Evolutionary conservation across 2,329 filamentous ascomycete species (phyloP).

Genomic region (Didymellaceae sp.): DNA sequence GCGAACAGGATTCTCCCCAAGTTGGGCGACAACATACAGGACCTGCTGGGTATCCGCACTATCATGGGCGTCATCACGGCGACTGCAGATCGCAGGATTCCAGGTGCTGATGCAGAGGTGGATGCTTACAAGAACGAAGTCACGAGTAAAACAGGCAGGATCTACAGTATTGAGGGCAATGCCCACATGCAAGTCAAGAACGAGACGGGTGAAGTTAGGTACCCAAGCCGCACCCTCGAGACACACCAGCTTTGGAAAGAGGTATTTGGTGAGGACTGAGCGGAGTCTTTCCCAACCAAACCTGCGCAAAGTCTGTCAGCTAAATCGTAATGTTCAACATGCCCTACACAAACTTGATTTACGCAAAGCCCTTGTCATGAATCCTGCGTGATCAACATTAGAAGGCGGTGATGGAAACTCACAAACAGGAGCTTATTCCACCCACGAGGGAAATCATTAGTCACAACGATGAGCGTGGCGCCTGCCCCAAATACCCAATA

Average conservation of each 20-base stretch:
- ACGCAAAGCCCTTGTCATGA: too few species aligned
- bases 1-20: constrained; percentile 33
- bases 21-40: constrained; percentile 37
- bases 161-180: constrained; percentile 21
- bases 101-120: constrained; percentile 33
- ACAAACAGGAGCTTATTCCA: too few species aligned
- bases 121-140: constrained; percentile 28
- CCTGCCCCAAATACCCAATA: too few species aligned
- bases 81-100: constrained; percentile 42
- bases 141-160: constrained; percentile 19
- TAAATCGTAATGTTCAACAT: too few species aligned
- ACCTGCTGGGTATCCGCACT: constrained; percentile 37
- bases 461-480: too few species aligned
- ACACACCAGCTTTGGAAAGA: constrained; percentile 35
- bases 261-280: constrained; percentile 30
- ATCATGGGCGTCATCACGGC: constrained; percentile 39
- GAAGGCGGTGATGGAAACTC: too few species aligned
- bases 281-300: too few species aligned
- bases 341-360: too few species aligned
- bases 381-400: too few species aligned
- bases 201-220: constrained; percentile 29
- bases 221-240: constrained; percentile 41
- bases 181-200: constrained; percentile 29
- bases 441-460: too few species aligned
- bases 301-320: too few species aligned